Percentiles rank a stretch among this genome's conserved stretches.
Evolutionary conservation across 306 rosid species (phyloP).

Genomic region (Dalbergia cochinchinensis): DNA sequence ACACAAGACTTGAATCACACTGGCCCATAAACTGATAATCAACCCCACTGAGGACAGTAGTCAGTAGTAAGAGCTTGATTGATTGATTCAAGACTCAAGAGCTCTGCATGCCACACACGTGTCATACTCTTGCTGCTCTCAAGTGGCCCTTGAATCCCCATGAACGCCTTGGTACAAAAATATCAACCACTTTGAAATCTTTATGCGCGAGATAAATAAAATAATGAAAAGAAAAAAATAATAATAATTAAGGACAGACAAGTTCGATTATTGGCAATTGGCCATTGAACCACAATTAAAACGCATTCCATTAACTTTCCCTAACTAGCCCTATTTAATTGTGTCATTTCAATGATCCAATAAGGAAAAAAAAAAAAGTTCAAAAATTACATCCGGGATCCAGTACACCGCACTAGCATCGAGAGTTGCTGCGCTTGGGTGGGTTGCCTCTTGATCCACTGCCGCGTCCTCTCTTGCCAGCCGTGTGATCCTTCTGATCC

Average conservation of each 20-base stretch:
- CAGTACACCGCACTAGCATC: constrained; percentile 48
- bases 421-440: constrained; percentile 62
- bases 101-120: constrained; percentile 10
- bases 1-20: background rate
- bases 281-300: background rate
- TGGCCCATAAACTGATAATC: background rate
- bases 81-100: background rate
- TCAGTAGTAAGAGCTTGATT: too few species aligned
- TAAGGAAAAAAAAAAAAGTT: background rate
- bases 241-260: background rate
- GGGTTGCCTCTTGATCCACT: constrained; percentile 49
- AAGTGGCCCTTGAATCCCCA: constrained; percentile 15
- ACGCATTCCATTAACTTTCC: background rate
- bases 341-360: constrained; percentile 26
- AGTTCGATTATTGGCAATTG: background rate
- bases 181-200: background rate
- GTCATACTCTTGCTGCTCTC: background rate
- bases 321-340: background rate
- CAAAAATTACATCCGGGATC: constrained; percentile 26
- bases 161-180: background rate
- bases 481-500: constrained; percentile 49
- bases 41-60: background rate
- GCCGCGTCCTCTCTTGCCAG: constrained; percentile 65
- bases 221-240: background rate
- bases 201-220: background rate